Conservation (phyloP, 306 rosid genomes). For the Malus asiatica region DNA sequence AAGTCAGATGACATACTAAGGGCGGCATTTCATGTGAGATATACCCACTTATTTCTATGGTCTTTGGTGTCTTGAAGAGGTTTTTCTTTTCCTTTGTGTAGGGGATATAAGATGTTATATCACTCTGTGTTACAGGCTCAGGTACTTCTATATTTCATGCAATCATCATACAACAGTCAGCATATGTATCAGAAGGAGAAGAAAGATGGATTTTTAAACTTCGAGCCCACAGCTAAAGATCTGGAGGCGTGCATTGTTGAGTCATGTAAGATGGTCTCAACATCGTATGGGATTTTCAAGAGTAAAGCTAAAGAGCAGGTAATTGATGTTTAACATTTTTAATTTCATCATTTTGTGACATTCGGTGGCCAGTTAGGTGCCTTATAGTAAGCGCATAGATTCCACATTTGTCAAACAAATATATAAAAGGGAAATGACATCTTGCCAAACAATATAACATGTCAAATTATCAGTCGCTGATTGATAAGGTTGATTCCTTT, state of each 20-base stretch:
- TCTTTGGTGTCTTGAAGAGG: background rate
- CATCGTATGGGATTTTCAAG: slow-evolving; percentile 70
- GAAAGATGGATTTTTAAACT: slow-evolving; percentile 27
- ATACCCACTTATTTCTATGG: slow-evolving; percentile 10
- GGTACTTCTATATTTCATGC: slow-evolving; percentile 71
- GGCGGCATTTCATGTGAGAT: slow-evolving; percentile 94
- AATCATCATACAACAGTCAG: slow-evolving; percentile 33
- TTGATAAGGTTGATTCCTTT: background rate
- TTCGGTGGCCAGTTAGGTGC: background rate
- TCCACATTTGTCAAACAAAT: background rate
- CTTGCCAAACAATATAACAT: background rate
- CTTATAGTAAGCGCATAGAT: background rate
- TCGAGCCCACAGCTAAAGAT: slow-evolving; percentile 34
- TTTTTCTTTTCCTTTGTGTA: background rate
- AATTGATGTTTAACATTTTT: background rate
- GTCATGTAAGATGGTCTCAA: slow-evolving; percentile 70
- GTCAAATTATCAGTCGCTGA: background rate
- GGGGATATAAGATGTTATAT: slow-evolving; percentile 9
- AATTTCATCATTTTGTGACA: background rate
- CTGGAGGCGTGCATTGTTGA: slow-evolving; percentile 59
- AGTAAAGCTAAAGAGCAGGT: slow-evolving; percentile 82
- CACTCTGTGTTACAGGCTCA: slow-evolving; percentile 62
- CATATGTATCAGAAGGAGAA: slow-evolving; percentile 29
- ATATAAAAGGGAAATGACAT: background rate
- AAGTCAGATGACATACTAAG: slow-evolving; percentile 92